Evolutionary conservation across 495 filamentous ascomycete genomes (phyloP).

Genomic region (Hyaloscypha bicolor): DNA sequence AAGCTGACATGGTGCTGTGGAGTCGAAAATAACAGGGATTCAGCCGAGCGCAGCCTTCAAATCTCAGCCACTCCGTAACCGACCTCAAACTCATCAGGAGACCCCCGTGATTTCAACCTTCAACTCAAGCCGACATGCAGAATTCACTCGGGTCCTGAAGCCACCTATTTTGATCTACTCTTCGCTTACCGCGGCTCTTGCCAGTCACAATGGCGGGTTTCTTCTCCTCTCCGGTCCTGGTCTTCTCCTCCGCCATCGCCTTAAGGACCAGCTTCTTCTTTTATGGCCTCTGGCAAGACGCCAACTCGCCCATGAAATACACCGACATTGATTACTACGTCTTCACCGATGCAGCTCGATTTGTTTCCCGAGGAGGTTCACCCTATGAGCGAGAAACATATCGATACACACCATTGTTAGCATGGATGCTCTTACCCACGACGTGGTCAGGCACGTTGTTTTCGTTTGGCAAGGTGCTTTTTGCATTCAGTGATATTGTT

Average conservation of each 20-base stretch:
- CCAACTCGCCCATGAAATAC: slow-evolving; percentile 88
- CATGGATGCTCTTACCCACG: slow-evolving; percentile 87
- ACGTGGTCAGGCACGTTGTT: slow-evolving; percentile 66
- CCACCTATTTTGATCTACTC: slow-evolving; percentile 13
- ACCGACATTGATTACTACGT: slow-evolving; percentile 99
- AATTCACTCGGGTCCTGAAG: slow-evolving; percentile 1
- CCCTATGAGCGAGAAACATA: slow-evolving; percentile 93
- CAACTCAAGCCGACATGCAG: background rate
- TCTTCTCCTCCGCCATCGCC: slow-evolving; percentile 69
- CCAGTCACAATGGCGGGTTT: slow-evolving; percentile 32
- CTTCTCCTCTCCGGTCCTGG: slow-evolving; percentile 29
- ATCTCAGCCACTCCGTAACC: slow-evolving; percentile 15
- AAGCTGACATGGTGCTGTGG: background rate
- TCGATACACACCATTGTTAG: slow-evolving; percentile 91
- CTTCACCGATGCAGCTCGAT: slow-evolving; percentile 95
- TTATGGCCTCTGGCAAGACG: slow-evolving; percentile 91
- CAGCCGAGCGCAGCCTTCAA: background rate
- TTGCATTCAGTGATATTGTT: slow-evolving; percentile 78
- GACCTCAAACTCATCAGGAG: background rate
- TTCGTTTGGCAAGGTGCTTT: slow-evolving; percentile 86
- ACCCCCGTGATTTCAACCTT: background rate
- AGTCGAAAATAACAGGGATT: background rate
- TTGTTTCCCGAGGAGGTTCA: slow-evolving; percentile 59
- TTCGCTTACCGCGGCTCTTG: slow-evolving; percentile 31
- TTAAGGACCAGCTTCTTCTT: slow-evolving; percentile 73